A percentile compares a stretch with the other conserved stretches of the same genome.
Evolutionary conservation across 2,329 filamentous ascomycete species (phyloP).

Genomic region (Claviceps humidiphila): DNA sequence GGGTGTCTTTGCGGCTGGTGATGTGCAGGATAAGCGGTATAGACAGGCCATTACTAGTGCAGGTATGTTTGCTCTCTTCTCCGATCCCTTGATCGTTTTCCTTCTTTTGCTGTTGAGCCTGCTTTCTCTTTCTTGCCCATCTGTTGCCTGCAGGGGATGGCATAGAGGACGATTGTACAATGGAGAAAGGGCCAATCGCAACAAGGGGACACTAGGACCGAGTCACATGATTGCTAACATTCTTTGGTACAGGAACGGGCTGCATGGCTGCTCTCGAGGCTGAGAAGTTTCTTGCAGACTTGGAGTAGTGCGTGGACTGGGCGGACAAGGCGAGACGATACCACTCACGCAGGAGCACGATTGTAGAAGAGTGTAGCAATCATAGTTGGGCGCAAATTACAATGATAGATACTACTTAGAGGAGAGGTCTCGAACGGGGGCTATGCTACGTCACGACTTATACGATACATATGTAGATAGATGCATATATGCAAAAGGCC

Average conservation of each 20-base stretch:
- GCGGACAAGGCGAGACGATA: background rate
- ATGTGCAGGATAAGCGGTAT: slow-evolving; percentile 98
- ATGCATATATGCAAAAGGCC: too few species aligned
- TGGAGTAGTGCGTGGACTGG: slow-evolving; percentile 33
- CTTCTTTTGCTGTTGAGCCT: background rate
- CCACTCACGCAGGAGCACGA: background rate
- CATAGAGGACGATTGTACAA: too few species aligned
- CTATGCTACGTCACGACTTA: too few species aligned
- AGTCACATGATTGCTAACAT: background rate
- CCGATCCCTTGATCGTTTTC: background rate
- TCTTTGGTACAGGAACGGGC: slow-evolving; percentile 54
- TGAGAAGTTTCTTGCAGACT: slow-evolving; percentile 80
- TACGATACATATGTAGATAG: too few species aligned
- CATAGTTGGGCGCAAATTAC: too few species aligned
- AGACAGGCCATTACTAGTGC: slow-evolving; percentile 96
- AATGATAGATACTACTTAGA: too few species aligned
- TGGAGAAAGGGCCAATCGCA: too few species aligned
- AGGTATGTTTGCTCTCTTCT: slow-evolving; percentile 41
- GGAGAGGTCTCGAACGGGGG: too few species aligned
- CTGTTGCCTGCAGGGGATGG: background rate
- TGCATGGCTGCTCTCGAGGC: slow-evolving; percentile 94
- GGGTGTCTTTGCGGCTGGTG: slow-evolving; percentile 91
- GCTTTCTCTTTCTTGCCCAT: background rate
- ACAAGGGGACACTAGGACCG: too few species aligned
- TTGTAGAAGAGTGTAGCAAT: background rate